phyloP scores from a whole-genome alignment of 768 basidiomycete genomes.

The Suillus ampliporus region DNA sequence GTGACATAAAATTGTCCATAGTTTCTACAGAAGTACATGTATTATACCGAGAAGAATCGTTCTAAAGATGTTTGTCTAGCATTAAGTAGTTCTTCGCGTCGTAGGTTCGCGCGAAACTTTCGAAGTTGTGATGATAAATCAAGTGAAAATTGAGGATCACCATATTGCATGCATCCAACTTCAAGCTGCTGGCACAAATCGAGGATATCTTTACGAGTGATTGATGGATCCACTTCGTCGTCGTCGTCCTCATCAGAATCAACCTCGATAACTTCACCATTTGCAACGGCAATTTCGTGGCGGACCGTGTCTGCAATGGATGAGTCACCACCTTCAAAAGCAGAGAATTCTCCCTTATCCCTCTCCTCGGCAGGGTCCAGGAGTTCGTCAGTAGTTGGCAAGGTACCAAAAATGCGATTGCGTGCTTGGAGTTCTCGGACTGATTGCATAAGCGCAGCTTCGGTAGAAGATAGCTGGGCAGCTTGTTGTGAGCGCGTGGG shows the following conservation, averaged over 20 bases:
- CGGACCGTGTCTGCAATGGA: slow-evolving; percentile 8
- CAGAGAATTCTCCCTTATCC: background rate
- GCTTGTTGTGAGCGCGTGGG: background rate
- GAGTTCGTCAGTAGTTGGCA: slow-evolving; percentile 17
- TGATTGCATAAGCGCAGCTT: slow-evolving; percentile 19
- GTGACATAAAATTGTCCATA: too few relatives aligned
- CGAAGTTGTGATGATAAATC: background rate
- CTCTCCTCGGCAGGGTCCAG: slow-evolving; percentile 25
- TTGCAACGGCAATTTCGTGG: background rate
- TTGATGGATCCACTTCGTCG: too few relatives aligned
- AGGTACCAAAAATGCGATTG: slow-evolving; percentile 18
- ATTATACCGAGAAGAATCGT: too few relatives aligned
- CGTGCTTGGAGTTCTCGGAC: slow-evolving; percentile 19
- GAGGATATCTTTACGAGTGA: too few relatives aligned
- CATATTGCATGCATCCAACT: too few relatives aligned
- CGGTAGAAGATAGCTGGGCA: slow-evolving; percentile 4
- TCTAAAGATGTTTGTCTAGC: too few relatives aligned
- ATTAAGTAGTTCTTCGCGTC: background rate
- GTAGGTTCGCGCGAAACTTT: slow-evolving; percentile 2
- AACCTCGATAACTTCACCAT: slow-evolving; percentile 2
- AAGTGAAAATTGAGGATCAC: too few relatives aligned
- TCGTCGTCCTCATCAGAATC: too few relatives aligned
- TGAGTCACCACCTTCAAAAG: background rate
- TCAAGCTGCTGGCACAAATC: too few relatives aligned
- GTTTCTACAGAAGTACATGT: background rate